A percentile compares a stretch with the other conserved stretches of the same genome.
Conservation (phyloP, 2,329 filamentous ascomycete species). For the Apiospora marii region DNA sequence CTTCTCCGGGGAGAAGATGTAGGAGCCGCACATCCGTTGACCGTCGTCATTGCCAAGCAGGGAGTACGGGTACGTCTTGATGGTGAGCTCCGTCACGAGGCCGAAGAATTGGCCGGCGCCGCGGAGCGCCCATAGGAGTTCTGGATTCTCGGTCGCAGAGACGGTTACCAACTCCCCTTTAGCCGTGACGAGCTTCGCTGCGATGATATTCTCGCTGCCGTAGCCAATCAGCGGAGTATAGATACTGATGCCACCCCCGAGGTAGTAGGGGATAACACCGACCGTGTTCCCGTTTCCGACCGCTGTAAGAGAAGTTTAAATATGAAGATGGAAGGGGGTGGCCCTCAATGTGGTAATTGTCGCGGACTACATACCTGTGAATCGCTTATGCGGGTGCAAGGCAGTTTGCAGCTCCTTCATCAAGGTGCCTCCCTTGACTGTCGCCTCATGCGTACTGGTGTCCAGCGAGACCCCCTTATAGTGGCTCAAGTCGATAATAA, state of each 20-base stretch:
- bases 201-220: conserved; percentile 34
- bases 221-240: conserved; percentile 31
- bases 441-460: neutral
- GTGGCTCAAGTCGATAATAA: neutral
- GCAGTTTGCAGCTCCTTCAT: neutral
- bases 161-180: conserved; percentile 39
- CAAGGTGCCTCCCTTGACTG: conserved; percentile 16
- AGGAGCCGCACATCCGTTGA: conserved; percentile 36
- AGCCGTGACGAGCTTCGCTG: conserved; percentile 36
- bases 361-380: neutral
- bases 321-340: neutral
- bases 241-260: conserved; percentile 28
- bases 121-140: conserved; percentile 42
- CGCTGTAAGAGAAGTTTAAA: conserved; percentile 16
- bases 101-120: conserved; percentile 45
- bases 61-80: conserved; percentile 34
- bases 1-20: conserved; percentile 39
- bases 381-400: neutral
- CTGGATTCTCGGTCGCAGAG: conserved; percentile 33
- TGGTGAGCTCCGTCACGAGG: conserved; percentile 38
- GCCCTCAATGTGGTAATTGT: neutral
- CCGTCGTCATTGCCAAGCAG: conserved; percentile 34
- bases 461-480: neutral
- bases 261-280: conserved; percentile 34
- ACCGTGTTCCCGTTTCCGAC: conserved; percentile 34